Conservation (phyloP, 805 yeast genomes). For the Yamadazyma olivae region DNA sequence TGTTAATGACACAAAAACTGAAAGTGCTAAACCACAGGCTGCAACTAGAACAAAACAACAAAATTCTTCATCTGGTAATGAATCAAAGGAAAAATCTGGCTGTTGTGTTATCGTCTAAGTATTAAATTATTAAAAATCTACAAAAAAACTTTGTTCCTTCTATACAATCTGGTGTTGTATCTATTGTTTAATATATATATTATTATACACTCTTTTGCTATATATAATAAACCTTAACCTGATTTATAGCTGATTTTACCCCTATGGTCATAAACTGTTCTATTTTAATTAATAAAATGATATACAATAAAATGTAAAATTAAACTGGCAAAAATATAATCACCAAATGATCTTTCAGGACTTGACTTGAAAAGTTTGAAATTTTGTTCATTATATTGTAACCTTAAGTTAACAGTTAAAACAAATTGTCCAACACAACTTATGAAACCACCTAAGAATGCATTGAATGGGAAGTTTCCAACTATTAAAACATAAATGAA, state of each 20-base stretch:
- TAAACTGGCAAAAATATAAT: constrained; percentile 82
- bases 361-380: constrained; percentile 7
- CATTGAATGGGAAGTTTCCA: constrained; percentile 95
- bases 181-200: constrained; percentile 5
- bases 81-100: constrained; percentile 30
- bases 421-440: constrained; percentile 96
- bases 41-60: constrained; percentile 11
- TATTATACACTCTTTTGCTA: neutral
- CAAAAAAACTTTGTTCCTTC: neutral
- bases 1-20: constrained; percentile 5
- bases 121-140: too few relatives aligned
- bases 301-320: constrained; percentile 82
- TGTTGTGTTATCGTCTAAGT: constrained; percentile 34
- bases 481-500: constrained; percentile 71
- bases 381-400: constrained; percentile 48
- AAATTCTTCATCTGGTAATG: constrained; percentile 12
- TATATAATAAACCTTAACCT: neutral
- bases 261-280: neutral
- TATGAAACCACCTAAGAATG: constrained; percentile 89
- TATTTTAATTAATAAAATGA: constrained; percentile 77
- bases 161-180: constrained; percentile 11
- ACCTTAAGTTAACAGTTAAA: constrained; percentile 73
- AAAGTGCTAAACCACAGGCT: constrained; percentile 7
- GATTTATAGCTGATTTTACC: neutral
- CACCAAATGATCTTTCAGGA: constrained; percentile 73